Evolutionary conservation across 805 yeast genomes (phyloP).

Genomic region (Candida cerambycidarum): DNA sequence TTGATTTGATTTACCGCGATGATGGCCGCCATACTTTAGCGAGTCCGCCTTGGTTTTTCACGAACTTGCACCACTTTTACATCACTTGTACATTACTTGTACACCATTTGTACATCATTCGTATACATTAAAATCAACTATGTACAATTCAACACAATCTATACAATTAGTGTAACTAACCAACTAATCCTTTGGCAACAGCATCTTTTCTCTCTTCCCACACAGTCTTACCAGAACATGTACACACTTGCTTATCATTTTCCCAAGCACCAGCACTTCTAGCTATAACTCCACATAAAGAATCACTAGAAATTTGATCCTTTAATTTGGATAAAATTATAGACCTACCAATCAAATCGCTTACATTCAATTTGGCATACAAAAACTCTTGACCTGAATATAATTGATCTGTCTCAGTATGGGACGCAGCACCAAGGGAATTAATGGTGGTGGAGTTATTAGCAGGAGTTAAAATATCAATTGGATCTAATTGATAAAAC

Average conservation of each 20-base stretch:
- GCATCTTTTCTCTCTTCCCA: conserved; percentile 95
- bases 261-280: conserved; percentile 98
- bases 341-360: conserved; percentile 71
- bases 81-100: too few relatives aligned
- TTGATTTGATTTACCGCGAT: neutral
- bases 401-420: conserved; percentile 14
- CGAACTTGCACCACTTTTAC: too few relatives aligned
- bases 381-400: conserved; percentile 39
- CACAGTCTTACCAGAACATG: conserved; percentile 91
- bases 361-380: conserved; percentile 47
- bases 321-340: conserved; percentile 46
- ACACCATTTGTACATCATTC: too few relatives aligned
- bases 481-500: conserved; percentile 45
- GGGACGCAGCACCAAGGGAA: conserved; percentile 34
- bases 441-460: conserved; percentile 26
- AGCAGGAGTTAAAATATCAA: conserved; percentile 30
- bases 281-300: conserved; percentile 85
- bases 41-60: too few relatives aligned
- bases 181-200: conserved; percentile 46
- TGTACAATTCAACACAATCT: too few relatives aligned
- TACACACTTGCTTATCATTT: conserved; percentile 87
- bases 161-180: neutral
- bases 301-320: conserved; percentile 40
- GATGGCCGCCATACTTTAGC: too few relatives aligned
- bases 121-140: too few relatives aligned